phyloP scores from a whole-genome alignment of 1,284 basidiomycete genomes.

The Rhodofomes roseus region DNA sequence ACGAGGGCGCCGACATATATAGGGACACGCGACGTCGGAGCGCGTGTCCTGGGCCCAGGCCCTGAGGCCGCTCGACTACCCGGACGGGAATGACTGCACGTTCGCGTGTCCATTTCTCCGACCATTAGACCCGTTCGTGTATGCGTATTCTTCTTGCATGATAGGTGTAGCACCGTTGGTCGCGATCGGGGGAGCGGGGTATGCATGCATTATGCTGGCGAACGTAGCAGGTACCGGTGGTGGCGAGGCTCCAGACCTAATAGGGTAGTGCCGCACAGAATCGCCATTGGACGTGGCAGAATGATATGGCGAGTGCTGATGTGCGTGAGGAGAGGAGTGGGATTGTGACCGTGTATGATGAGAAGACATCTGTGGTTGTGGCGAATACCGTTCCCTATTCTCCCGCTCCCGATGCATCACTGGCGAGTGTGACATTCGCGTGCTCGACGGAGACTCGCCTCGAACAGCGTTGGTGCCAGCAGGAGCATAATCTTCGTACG shows the following conservation, averaged over 20 bases:
- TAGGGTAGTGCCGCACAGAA: conserved; percentile 24
- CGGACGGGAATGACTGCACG: conserved; percentile 3
- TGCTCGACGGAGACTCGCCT: conserved; percentile 13
- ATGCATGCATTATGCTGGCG: conserved; percentile 67
- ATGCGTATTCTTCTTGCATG: conserved; percentile 19
- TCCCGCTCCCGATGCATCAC: conserved; percentile 22
- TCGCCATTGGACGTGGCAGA: conserved; percentile 15
- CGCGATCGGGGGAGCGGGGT: conserved; percentile 29
- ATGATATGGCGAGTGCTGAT: conserved; percentile 22
- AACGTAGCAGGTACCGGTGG: conserved; percentile 42
- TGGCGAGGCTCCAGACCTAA: conserved; percentile 22
- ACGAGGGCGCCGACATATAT: neutral
- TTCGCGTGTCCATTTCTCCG: conserved; percentile 24
- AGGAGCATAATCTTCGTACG: conserved; percentile 18
- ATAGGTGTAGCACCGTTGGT: conserved; percentile 11
- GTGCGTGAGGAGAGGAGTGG: conserved; percentile 18
- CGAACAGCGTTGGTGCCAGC: conserved; percentile 1
- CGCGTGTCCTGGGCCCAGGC: neutral
- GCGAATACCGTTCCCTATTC: conserved; percentile 17
- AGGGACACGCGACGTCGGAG: neutral
- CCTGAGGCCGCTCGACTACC: neutral
- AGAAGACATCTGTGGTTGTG: conserved; percentile 12
- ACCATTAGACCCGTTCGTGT: conserved; percentile 16
- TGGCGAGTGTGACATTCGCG: conserved; percentile 22
- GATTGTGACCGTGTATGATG: conserved; percentile 9